These are phyloP conservation scores for Aleurites moluccanus DNA, from an alignment of 441 rosid genomes.

Conservation along the genomic window DNA sequence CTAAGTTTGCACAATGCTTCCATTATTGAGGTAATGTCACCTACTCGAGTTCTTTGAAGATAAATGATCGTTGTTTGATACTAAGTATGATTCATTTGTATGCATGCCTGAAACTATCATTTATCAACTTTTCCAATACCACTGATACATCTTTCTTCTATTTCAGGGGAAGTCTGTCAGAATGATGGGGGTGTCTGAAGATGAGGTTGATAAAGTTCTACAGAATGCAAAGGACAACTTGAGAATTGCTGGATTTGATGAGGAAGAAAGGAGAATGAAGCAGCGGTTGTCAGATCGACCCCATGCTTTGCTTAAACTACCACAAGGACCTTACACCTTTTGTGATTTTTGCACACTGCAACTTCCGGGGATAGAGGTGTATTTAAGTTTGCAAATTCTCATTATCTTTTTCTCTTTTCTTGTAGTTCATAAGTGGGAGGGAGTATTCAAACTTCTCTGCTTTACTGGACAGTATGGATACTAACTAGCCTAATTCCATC, in stretches of 20 bases:
- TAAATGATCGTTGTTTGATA: not conserved
- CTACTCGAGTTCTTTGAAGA: constrained; percentile 1
- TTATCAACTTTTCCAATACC: not conserved
- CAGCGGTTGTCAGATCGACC: constrained; percentile 39
- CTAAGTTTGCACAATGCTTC: constrained; percentile 58
- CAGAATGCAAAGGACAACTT: constrained; percentile 51
- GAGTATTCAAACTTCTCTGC: not conserved
- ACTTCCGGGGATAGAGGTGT: constrained; percentile 77
- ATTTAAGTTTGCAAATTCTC: not conserved
- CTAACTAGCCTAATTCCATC: not conserved
- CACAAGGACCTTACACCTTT: constrained; percentile 75
- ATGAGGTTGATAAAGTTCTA: constrained; percentile 58
- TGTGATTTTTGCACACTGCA: constrained; percentile 78
- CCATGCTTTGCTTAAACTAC: constrained; percentile 49
- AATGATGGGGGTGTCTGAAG: constrained; percentile 90
- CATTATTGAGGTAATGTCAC: constrained; percentile 49
- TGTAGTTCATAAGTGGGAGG: not conserved
- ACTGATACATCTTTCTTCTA: constrained; percentile 15
- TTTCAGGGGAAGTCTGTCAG: constrained; percentile 65
- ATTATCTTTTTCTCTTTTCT: not conserved
- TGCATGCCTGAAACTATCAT: not conserved
- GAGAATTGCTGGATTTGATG: constrained; percentile 90
- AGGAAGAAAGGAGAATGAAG: constrained; percentile 80
- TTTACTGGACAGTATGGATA: not conserved
- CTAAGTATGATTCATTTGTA: not conserved